phyloP scores from a whole-genome alignment of 306 rosid species.

The Parietaria judaica region DNA sequence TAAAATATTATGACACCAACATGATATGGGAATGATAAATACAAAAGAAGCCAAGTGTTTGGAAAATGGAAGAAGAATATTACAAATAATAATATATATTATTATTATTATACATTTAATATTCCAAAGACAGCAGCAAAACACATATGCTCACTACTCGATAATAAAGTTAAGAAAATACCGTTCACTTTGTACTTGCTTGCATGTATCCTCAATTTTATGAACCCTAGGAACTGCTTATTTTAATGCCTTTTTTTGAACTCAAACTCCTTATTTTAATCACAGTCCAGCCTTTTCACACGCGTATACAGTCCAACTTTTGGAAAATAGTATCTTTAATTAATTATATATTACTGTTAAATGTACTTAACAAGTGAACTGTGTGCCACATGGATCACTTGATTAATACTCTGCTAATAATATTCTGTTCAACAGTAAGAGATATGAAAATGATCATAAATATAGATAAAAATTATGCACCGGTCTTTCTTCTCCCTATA shows the following conservation, averaged over 20 bases:
- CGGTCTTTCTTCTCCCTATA: too few species aligned
- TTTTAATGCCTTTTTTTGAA: slow-evolving; percentile 6
- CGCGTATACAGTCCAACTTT: slow-evolving; percentile 19
- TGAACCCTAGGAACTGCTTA: slow-evolving; percentile 30
- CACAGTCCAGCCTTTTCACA: slow-evolving; percentile 23
- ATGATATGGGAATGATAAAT: too few species aligned
- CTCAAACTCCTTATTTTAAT: not conserved
- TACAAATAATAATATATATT: not conserved
- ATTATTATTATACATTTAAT: not conserved
- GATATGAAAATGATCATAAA: too few species aligned
- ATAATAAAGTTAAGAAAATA: slow-evolving; percentile 20
- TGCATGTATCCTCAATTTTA: slow-evolving; percentile 26
- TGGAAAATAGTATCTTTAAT: slow-evolving; percentile 3
- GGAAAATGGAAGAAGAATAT: slow-evolving; percentile 8
- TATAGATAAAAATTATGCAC: too few species aligned
- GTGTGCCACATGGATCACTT: not conserved
- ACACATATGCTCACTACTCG: slow-evolving; percentile 30
- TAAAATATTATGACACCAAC: too few species aligned
- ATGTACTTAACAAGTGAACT: too few species aligned
- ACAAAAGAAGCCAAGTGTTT: too few species aligned
- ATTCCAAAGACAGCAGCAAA: not conserved
- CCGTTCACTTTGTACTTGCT: slow-evolving; percentile 65
- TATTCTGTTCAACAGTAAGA: too few species aligned
- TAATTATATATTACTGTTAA: not conserved
- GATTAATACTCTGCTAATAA: not conserved